These are phyloP conservation scores for Venturia aucupariae DNA, from an alignment of 2,329 filamentous ascomycete species.

Conservation along the genomic window DNA sequence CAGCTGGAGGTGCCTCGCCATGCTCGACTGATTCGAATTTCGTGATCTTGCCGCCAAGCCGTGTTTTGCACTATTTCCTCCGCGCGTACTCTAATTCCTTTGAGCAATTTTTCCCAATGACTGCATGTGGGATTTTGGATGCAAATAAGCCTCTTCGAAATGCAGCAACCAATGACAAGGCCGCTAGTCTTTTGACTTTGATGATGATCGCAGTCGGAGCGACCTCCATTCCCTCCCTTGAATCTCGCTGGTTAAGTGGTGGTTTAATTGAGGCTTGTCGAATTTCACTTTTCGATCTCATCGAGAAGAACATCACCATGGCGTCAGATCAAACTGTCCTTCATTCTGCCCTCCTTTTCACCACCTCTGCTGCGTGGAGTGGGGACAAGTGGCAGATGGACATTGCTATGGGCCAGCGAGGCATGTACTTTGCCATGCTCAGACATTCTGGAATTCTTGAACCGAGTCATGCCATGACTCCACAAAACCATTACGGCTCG, in stretches of 20 bases:
- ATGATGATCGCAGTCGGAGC: constrained; percentile 67
- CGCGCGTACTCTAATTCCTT: constrained; percentile 57
- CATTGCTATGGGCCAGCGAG: constrained; percentile 63
- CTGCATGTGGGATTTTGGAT: constrained; percentile 51
- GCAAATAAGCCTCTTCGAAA: constrained; percentile 53
- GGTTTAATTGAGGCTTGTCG: constrained; percentile 62
- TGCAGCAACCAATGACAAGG: constrained; percentile 50
- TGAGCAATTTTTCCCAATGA: constrained; percentile 56
- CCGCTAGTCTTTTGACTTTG: constrained; percentile 55
- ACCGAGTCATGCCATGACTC: constrained; percentile 8
- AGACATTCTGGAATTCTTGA: constrained; percentile 61
- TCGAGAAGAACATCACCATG: constrained; percentile 62
- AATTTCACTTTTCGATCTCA: constrained; percentile 61
- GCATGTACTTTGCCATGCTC: constrained; percentile 66
- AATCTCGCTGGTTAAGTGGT: constrained; percentile 56
- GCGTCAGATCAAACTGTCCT: constrained; percentile 56
- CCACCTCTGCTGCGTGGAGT: constrained; percentile 60
- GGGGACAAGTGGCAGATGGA: constrained; percentile 73
- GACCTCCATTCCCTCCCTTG: constrained; percentile 53
- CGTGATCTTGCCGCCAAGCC: constrained; percentile 55
- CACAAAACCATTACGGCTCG: constrained; percentile 6
- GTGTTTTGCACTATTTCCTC: constrained; percentile 59
- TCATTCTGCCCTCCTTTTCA: constrained; percentile 58
- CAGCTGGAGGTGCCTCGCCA: constrained; percentile 34
- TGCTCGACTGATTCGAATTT: constrained; percentile 50